Evolutionary conservation across 805 yeast species (phyloP).

Genomic region (Lipomyces sp.): DNA sequence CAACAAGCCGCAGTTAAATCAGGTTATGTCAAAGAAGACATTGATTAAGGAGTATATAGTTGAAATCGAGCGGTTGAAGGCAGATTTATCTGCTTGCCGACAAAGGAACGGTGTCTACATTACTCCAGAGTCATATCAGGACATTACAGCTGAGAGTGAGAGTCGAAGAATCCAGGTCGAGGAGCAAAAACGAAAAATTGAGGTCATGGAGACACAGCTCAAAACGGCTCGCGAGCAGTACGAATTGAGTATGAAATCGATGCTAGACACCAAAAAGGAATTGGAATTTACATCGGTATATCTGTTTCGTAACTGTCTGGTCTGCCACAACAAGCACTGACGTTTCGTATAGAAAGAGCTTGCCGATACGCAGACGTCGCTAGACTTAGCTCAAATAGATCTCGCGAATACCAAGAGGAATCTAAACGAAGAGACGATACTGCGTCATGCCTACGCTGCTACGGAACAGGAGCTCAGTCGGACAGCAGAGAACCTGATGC

Average conservation of each 20-base stretch:
- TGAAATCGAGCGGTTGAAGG: conserved; percentile 60
- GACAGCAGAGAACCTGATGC: conserved; percentile 39
- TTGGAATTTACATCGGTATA: conserved; percentile 31
- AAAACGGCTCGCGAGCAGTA: conserved; percentile 50
- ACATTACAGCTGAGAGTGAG: conserved; percentile 53
- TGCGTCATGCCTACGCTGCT: conserved; percentile 42
- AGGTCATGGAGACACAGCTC: conserved; percentile 56
- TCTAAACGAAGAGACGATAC: conserved; percentile 37
- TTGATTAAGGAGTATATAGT: conserved; percentile 58
- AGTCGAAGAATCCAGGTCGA: conserved; percentile 56
- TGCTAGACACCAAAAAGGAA: conserved; percentile 38
- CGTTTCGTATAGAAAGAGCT: conserved; percentile 14
- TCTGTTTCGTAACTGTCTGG: neutral
- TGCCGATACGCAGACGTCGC: conserved; percentile 33
- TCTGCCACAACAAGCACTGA: conserved; percentile 5
- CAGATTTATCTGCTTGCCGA: conserved; percentile 67
- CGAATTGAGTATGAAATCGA: conserved; percentile 47
- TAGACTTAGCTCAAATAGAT: conserved; percentile 29
- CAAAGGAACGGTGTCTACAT: conserved; percentile 70
- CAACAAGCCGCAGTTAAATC: conserved; percentile 71
- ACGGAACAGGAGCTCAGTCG: conserved; percentile 42
- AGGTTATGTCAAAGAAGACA: conserved; percentile 62
- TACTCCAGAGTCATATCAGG: conserved; percentile 55
- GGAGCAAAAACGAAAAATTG: conserved; percentile 56
- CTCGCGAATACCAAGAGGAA: conserved; percentile 29